phyloP scores from a whole-genome alignment of 345 rosid genomes.

The Lepidium sativum region DNA sequence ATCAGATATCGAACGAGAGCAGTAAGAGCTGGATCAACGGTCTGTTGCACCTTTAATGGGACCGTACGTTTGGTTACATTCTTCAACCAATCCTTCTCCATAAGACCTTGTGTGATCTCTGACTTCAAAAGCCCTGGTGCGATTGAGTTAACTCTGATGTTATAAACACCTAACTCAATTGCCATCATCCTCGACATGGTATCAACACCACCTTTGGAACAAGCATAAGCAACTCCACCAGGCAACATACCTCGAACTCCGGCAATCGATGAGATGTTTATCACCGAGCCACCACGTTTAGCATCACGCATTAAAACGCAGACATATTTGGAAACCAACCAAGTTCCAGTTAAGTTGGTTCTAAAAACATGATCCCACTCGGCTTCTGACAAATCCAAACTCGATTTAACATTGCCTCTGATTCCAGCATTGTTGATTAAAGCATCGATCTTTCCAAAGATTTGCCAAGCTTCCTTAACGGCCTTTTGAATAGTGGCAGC shows the following conservation, averaged over 20 bases:
- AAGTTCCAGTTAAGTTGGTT: constrained; percentile 65
- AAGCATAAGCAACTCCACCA: constrained; percentile 50
- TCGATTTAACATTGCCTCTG: constrained; percentile 37
- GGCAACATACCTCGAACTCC: constrained; percentile 56
- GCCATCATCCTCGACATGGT: constrained; percentile 78
- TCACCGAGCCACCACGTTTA: constrained; percentile 54
- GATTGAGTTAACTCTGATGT: constrained; percentile 73
- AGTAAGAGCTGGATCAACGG: constrained; percentile 64
- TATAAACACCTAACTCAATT: constrained; percentile 49
- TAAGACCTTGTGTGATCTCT: constrained; percentile 55
- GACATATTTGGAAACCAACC: constrained; percentile 75
- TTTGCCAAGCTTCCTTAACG: constrained; percentile 52
- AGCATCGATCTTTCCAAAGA: constrained; percentile 65
- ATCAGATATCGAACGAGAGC: constrained; percentile 59
- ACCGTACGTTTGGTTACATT: constrained; percentile 27
- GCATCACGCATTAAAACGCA: constrained; percentile 51
- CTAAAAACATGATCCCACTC: constrained; percentile 51
- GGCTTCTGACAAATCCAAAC: constrained; percentile 33
- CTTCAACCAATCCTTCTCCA: constrained; percentile 55
- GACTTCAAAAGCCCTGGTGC: constrained; percentile 68
- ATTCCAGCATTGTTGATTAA: constrained; percentile 75
- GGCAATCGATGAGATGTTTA: constrained; percentile 62
- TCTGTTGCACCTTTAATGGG: constrained; percentile 37
- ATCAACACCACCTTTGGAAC: constrained; percentile 55
- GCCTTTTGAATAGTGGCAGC: constrained; percentile 39